A percentile compares a stretch with the other conserved stretches of the same genome.
Conservation (phyloP, 208 protist species). For the Trichomonas gallinae region DNA sequence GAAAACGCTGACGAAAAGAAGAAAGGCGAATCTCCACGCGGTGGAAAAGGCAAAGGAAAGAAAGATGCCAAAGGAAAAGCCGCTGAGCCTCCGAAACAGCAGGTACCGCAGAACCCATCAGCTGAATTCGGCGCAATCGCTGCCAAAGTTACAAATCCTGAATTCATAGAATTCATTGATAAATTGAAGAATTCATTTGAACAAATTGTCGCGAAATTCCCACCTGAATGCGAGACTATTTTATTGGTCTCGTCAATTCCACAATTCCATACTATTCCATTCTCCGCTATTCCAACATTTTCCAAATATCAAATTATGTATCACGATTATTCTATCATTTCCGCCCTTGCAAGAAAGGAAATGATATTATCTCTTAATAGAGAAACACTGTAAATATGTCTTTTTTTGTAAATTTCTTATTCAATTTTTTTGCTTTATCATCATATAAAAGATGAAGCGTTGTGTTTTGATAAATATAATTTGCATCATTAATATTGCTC, state of each 20-base stretch:
- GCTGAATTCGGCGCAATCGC: background rate
- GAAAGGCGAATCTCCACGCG: background rate
- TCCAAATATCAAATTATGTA: background rate
- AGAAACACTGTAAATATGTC: background rate
- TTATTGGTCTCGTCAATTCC: background rate
- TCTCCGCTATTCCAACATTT: background rate
- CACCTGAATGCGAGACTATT: background rate
- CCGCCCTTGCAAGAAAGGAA: background rate
- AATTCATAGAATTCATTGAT: background rate
- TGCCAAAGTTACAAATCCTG: background rate
- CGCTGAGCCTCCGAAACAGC: background rate
- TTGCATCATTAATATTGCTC: no score
- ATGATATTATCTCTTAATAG: background rate
- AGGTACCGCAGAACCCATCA: background rate
- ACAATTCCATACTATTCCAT: background rate
- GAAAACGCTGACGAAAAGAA: background rate
- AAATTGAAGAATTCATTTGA: background rate
- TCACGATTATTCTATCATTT: background rate
- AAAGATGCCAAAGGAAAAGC: background rate
- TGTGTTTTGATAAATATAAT: no score
- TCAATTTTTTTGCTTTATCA: no score
- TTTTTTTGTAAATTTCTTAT: no score
- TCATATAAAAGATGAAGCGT: no score
- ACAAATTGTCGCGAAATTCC: background rate
- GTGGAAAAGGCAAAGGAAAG: background rate